A percentile compares a stretch with the other conserved stretches of the same genome.
Conservation (phyloP, 106 monocot genomes). For the Phalaenopsis aphrodite region DNA sequence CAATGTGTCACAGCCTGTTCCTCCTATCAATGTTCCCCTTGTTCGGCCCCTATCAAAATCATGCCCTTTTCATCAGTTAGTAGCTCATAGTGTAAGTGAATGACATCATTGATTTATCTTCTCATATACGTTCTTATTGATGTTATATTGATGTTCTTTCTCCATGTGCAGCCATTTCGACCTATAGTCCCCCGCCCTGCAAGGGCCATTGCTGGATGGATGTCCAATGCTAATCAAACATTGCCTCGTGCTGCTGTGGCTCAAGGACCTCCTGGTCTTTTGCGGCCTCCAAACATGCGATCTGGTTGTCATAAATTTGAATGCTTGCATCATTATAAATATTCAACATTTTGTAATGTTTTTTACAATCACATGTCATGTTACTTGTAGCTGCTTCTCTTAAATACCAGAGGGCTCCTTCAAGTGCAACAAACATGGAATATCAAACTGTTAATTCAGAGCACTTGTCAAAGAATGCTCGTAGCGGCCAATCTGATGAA, state of each 20-base stretch:
- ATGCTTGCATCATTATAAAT: slow-evolving; percentile 3
- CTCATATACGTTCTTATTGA: not conserved
- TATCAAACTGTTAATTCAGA: slow-evolving; percentile 93
- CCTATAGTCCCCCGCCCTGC: slow-evolving; percentile 80
- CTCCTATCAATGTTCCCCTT: slow-evolving; percentile 67
- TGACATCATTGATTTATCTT: not conserved
- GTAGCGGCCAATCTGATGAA: slow-evolving; percentile 92
- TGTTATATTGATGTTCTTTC: not conserved
- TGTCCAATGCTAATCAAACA: slow-evolving; percentile 76
- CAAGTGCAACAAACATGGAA: slow-evolving; percentile 71
- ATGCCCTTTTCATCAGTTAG: slow-evolving; percentile 74
- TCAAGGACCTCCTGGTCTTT: slow-evolving; percentile 73
- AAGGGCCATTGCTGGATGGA: slow-evolving; percentile 93
- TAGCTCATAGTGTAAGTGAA: slow-evolving; percentile 66
- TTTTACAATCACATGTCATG: not conserved
- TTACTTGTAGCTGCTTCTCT: slow-evolving; percentile 61
- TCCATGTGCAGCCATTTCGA: slow-evolving; percentile 74
- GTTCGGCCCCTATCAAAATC: slow-evolving; percentile 77
- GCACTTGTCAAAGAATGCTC: slow-evolving; percentile 87
- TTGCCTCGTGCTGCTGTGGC: slow-evolving; percentile 78
- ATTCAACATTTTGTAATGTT: not conserved
- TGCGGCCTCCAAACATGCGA: slow-evolving; percentile 56
- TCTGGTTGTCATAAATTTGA: slow-evolving; percentile 24
- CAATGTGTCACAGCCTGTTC: slow-evolving; percentile 57
- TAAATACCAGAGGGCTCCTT: slow-evolving; percentile 82